These are phyloP conservation scores for Aaosphaeria arxii DNA, from an alignment of 2,329 filamentous ascomycete species.

Conservation along the genomic window DNA sequence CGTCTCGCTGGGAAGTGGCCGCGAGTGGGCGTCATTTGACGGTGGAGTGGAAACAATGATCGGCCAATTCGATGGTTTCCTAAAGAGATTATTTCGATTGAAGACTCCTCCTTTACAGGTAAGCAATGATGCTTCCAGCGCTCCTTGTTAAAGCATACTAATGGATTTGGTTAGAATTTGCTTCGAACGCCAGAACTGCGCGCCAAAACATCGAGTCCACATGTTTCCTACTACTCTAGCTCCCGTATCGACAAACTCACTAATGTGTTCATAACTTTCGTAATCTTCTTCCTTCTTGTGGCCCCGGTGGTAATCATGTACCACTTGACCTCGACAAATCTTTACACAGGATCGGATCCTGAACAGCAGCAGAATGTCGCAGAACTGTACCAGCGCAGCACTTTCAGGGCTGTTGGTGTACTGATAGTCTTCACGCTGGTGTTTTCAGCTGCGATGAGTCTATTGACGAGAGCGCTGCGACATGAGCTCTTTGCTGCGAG, in stretches of 20 bases:
- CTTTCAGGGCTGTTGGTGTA: conserved; percentile 41
- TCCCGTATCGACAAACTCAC: conserved; percentile 39
- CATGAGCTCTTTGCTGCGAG: conserved; percentile 39
- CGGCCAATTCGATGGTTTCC: conserved; percentile 17
- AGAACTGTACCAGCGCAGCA: conserved; percentile 18
- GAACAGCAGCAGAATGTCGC: neutral
- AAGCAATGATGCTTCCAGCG: conserved; percentile 5
- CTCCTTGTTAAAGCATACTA: neutral
- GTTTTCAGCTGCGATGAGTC: conserved; percentile 36
- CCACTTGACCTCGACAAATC: conserved; percentile 26
- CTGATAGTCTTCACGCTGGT: conserved; percentile 42
- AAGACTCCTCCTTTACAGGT: conserved; percentile 22
- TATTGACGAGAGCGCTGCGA: conserved; percentile 34
- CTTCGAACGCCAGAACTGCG: conserved; percentile 40
- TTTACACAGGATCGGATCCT: conserved; percentile 1
- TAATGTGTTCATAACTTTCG: conserved; percentile 41
- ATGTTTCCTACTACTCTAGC: conserved; percentile 37
- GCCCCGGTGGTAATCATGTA: conserved; percentile 43
- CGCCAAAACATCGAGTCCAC: conserved; percentile 32
- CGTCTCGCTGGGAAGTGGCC: conserved; percentile 36
- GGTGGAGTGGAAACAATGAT: conserved; percentile 36
- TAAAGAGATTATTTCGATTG: conserved; percentile 19
- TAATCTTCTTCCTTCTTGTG: conserved; percentile 42
- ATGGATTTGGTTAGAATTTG: conserved; percentile 7
- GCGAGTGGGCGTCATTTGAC: conserved; percentile 43